phyloP scores from a whole-genome alignment of 2,329 filamentous ascomycete species.

The Cladosporium phlei region DNA sequence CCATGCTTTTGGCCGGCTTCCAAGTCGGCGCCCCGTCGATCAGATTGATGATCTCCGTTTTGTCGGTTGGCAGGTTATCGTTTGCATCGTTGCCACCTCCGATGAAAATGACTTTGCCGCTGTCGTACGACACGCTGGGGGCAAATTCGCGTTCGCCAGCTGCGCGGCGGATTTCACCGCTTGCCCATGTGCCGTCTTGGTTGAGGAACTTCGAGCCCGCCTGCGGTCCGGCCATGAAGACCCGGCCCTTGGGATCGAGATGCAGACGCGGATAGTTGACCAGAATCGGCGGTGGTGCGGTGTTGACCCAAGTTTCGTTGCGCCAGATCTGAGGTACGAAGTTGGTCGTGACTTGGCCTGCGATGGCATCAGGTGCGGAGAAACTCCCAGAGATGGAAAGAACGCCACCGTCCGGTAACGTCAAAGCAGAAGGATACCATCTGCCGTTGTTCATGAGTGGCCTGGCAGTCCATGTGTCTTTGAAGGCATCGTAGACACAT shows the following conservation, averaged over 20 bases:
- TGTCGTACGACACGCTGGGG: slow-evolving; percentile 5
- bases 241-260: slow-evolving; percentile 2
- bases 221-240: slow-evolving; percentile 12
- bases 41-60: neutral
- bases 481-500: neutral
- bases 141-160: slow-evolving; percentile 6
- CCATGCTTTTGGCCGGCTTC: slow-evolving; percentile 1
- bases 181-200: neutral
- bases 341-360: neutral
- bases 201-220: slow-evolving; percentile 5
- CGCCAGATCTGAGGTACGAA: neutral
- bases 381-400: neutral
- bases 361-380: neutral
- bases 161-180: neutral
- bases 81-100: slow-evolving; percentile 5
- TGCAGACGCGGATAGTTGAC: slow-evolving; percentile 11
- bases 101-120: slow-evolving; percentile 10
- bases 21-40: neutral
- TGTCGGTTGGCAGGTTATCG: neutral
- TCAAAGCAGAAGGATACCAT: neutral
- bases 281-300: too few relatives aligned
- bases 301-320: neutral
- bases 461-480: neutral
- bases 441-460: neutral
- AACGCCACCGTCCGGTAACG: neutral